Conservation (phyloP, 257 asterid genomes). For the Nyctanthes arbortristis region DNA sequence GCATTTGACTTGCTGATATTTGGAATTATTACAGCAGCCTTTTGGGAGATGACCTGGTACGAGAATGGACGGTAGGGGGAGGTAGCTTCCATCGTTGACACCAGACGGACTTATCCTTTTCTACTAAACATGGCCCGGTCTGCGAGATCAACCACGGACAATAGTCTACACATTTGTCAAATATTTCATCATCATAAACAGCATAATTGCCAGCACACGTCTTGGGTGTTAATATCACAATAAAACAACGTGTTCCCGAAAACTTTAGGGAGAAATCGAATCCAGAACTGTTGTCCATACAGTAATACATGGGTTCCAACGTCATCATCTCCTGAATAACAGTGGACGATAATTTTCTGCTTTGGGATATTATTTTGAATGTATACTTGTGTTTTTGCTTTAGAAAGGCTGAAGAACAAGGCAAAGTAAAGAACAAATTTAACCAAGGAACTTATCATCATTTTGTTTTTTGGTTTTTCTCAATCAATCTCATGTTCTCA, state of each 20-base stretch:
- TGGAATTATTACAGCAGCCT: no score
- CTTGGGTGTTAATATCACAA: not conserved
- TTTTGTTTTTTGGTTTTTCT: not conserved
- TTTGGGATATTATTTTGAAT: not conserved
- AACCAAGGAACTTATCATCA: not conserved
- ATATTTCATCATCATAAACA: not conserved
- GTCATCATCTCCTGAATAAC: not conserved
- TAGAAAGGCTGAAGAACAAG: not conserved
- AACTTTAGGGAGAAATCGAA: not conserved
- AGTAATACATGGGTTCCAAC: not conserved
- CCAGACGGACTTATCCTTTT: no score
- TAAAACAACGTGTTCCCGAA: not conserved
- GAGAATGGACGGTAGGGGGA: no score
- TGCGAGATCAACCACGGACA: no score
- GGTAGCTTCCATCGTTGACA: no score
- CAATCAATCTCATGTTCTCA: no score
- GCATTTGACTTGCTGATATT: no score
- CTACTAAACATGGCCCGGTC: no score
- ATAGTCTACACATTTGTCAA: no score
- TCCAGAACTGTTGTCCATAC: not conserved
- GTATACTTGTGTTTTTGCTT: not conserved
- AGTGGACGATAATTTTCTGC: not conserved
- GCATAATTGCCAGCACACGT: not conserved
- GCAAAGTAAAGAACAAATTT: not conserved
- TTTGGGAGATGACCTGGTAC: no score